These are phyloP conservation scores for Hymenoscyphus salicellus DNA, from an alignment of 2,329 filamentous ascomycete species.

Conservation along the genomic window DNA sequence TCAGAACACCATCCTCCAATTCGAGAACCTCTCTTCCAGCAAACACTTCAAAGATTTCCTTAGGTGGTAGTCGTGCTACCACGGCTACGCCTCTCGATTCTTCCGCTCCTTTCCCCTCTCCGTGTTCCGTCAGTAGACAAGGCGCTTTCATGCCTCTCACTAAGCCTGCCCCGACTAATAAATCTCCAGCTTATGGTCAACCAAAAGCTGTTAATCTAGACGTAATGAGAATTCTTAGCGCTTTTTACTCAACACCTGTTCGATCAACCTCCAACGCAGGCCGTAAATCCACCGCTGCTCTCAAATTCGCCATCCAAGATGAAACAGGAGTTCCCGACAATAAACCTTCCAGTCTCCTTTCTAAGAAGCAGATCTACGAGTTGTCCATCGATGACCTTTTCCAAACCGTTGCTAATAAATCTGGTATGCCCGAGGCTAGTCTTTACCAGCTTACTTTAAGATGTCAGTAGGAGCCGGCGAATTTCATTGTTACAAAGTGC, in stretches of 20 bases:
- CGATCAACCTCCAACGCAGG: not conserved
- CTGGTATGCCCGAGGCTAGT: not conserved
- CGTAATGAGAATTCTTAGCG: no score
- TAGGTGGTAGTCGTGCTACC: not conserved
- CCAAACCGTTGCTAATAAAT: not conserved
- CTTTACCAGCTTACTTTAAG: slow-evolving; percentile 1
- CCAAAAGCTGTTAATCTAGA: no score
- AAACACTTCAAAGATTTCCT: not conserved
- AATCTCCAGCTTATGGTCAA: not conserved
- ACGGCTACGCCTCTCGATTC: not conserved
- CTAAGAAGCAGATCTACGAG: not conserved
- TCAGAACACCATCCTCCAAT: not conserved
- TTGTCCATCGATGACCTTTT: slow-evolving; percentile 2
- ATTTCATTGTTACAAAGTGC: not conserved
- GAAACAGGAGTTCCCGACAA: slow-evolving; percentile 4
- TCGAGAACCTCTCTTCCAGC: not conserved
- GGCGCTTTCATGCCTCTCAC: not conserved
- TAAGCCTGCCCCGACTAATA: not conserved
- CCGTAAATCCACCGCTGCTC: not conserved
- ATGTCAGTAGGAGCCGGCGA: slow-evolving; percentile 7
- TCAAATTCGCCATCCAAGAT: slow-evolving; percentile 11
- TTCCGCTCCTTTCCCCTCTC: not conserved
- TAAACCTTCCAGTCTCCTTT: slow-evolving; percentile 1
- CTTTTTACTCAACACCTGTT: not conserved
- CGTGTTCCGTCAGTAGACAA: not conserved